These are phyloP conservation scores for Peterozyma toletana DNA, from an alignment of 805 yeast genomes.

Conservation along the genomic window DNA sequence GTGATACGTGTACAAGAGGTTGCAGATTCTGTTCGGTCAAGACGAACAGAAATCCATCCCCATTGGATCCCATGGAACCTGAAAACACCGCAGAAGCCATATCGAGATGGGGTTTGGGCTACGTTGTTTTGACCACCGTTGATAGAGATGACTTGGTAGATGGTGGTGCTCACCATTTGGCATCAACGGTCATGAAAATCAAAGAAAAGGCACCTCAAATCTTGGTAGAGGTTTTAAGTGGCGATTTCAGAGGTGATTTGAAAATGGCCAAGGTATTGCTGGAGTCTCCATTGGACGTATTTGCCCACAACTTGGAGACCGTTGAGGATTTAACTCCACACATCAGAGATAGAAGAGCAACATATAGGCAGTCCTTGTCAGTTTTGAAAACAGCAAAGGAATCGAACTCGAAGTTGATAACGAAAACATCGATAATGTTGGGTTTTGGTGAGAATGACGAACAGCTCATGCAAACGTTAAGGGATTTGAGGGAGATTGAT, in stretches of 20 bases:
- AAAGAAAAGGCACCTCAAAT: slow-evolving; percentile 86
- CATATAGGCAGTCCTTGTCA: slow-evolving; percentile 78
- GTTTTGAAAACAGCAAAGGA: slow-evolving; percentile 79
- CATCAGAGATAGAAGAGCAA: slow-evolving; percentile 94
- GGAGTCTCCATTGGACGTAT: slow-evolving; percentile 83
- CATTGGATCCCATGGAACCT: slow-evolving; percentile 94
- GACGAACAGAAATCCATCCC: slow-evolving; percentile 79
- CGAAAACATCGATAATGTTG: slow-evolving; percentile 93
- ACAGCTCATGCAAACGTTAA: slow-evolving; percentile 69
- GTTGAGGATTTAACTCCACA: slow-evolving; percentile 93
- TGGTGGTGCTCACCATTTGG: slow-evolving; percentile 89
- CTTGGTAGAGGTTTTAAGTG: slow-evolving; percentile 87
- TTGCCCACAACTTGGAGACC: slow-evolving; percentile 95
- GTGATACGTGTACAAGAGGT: slow-evolving; percentile 99
- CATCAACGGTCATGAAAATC: slow-evolving; percentile 78
- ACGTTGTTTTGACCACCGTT: slow-evolving; percentile 94
- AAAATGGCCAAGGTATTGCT: slow-evolving; percentile 78
- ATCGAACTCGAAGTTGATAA: slow-evolving; percentile 64
- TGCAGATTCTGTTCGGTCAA: slow-evolving; percentile 97
- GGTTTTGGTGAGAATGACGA: slow-evolving; percentile 97
- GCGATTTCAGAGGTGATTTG: slow-evolving; percentile 91
- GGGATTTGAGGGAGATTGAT: slow-evolving; percentile 62
- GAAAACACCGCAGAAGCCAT: slow-evolving; percentile 97
- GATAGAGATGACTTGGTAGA: slow-evolving; percentile 93
- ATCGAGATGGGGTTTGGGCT: slow-evolving; percentile 96